These are phyloP conservation scores for Jaapia argillacea DNA, from an alignment of 768 basidiomycete species.

Conservation along the genomic window DNA sequence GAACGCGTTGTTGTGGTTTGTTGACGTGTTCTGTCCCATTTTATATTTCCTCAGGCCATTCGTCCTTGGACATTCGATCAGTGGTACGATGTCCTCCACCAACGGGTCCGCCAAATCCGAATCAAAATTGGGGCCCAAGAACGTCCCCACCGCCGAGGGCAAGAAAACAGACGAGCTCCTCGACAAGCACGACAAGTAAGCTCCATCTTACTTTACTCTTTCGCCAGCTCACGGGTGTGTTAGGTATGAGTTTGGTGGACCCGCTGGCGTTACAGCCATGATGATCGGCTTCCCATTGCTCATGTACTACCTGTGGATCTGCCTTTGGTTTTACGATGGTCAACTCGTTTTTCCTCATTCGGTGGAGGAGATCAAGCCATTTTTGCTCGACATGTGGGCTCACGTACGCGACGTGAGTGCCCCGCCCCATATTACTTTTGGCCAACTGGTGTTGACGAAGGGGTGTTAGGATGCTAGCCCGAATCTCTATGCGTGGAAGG, in stretches of 20 bases:
- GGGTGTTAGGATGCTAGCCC: conserved; percentile 79
- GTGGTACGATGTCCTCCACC: neutral
- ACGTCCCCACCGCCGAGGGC: conserved; percentile 20
- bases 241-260: conserved; percentile 96
- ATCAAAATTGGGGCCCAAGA: conserved; percentile 49
- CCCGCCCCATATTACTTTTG: neutral
- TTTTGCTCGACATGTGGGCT: conserved; percentile 74
- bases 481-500: conserved; percentile 78
- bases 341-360: conserved; percentile 62
- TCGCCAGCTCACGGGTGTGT: conserved; percentile 3
- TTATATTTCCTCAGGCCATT: neutral
- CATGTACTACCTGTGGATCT: conserved; percentile 99
- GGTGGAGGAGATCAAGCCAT: conserved; percentile 62
- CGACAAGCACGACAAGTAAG: conserved; percentile 57
- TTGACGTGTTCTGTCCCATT: neutral
- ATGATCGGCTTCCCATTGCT: conserved; percentile 90
- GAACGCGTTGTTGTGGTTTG: neutral
- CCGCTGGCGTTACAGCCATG: conserved; percentile 82
- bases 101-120: conserved; percentile 22
- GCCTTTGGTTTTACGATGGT: conserved; percentile 93
- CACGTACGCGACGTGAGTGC: conserved; percentile 66
- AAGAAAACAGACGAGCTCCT: conserved; percentile 25
- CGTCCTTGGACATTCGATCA: neutral
- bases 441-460: neutral
- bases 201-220: conserved; percentile 4